Evolutionary conservation across 345 rosid species (phyloP).

Genomic region (Isatis tinctoria): DNA sequence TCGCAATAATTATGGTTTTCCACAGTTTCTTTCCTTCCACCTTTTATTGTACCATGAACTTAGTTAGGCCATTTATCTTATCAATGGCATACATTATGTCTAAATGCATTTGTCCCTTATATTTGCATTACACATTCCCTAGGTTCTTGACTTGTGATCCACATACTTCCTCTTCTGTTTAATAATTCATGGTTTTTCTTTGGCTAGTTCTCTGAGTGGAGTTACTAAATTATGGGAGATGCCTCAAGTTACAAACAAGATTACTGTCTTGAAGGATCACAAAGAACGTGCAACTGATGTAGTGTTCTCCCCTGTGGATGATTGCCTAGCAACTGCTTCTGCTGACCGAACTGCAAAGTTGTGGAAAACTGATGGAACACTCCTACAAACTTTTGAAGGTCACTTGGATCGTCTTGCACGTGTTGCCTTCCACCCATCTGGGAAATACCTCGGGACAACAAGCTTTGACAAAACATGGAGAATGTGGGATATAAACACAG

Average conservation of each 20-base stretch:
- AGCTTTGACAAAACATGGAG: constrained; percentile 99
- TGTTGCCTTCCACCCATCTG: constrained; percentile 90
- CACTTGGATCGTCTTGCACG: constrained; percentile 95
- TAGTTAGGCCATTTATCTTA: constrained; percentile 2
- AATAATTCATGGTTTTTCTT: not conserved
- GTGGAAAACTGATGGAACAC: constrained; percentile 84
- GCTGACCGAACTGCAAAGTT: constrained; percentile 93
- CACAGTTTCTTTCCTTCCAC: not conserved
- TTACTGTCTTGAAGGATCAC: constrained; percentile 75
- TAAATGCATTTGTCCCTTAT: not conserved
- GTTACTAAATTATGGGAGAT: constrained; percentile 85
- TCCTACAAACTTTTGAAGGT: constrained; percentile 72
- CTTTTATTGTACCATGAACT: not conserved
- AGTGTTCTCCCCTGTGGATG: constrained; percentile 70
- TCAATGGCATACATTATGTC: not conserved
- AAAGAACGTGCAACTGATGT: constrained; percentile 91
- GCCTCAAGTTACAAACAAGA: constrained; percentile 61
- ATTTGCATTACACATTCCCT: not conserved
- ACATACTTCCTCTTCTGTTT: constrained; percentile 17
- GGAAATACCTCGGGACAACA: constrained; percentile 85
- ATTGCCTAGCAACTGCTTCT: constrained; percentile 84
- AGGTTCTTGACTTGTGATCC: constrained; percentile 13
- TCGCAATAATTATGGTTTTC: not conserved
- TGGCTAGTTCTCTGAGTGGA: constrained; percentile 72
- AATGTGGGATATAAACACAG: constrained; percentile 83